Evolutionary conservation across 805 yeast species (phyloP), one percentile per base, ranked within the genome.

Genomic region (Debaryomyces maramus): DNA sequence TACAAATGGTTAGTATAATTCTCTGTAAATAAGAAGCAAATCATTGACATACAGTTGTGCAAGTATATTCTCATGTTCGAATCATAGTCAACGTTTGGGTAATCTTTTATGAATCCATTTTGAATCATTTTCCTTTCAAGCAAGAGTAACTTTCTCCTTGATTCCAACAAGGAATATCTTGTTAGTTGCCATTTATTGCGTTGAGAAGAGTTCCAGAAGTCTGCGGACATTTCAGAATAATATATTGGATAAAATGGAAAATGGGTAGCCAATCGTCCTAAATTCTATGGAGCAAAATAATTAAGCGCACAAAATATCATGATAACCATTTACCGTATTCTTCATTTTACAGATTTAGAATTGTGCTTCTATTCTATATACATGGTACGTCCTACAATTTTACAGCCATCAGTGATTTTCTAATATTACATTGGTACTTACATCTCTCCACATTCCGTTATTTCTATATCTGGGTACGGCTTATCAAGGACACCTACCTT

Each of bases 191-290:
- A 91, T 51, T 78, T 73, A 28, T 64, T 67, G 32, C 95, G 63
- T 55, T 90, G 97, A 1, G 95, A 79, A 2, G 96, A 87, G 13
- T 73, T 72, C 96, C 96, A 88, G 60, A 82, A 90, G 56, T 85
- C 85, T 0, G 95, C 96, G 2, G 93, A 81, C 96, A 79, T 76
- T 13, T 17, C 16, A 9, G 15, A n/a, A n/a, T n/a, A n/a, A n/a
- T n/a, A n/a, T n/a, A n/a, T n/a, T n/a, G n/a, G n/a, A n/a, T n/a
- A n/a, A n/a, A n/a, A n/a, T n/a, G n/a, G n/a, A n/a, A n/a, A n/a
- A n/a, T n/a, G n/a, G n/a, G n/a, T n/a, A n/a, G n/a, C n/a, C n/a
- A n/a, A n/a, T n/a, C n/a, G n/a, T n/a, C n/a, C n/a, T n/a, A n/a
- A n/a, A n/a, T n/a, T n/a, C n/a, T n/a, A n/a, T n/a, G n/a, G n/a